Percentiles rank a stretch among this genome's conserved stretches.
Evolutionary conservation across 139 green algal species (phyloP).

Genomic region (Haematococcus lacustris): DNA sequence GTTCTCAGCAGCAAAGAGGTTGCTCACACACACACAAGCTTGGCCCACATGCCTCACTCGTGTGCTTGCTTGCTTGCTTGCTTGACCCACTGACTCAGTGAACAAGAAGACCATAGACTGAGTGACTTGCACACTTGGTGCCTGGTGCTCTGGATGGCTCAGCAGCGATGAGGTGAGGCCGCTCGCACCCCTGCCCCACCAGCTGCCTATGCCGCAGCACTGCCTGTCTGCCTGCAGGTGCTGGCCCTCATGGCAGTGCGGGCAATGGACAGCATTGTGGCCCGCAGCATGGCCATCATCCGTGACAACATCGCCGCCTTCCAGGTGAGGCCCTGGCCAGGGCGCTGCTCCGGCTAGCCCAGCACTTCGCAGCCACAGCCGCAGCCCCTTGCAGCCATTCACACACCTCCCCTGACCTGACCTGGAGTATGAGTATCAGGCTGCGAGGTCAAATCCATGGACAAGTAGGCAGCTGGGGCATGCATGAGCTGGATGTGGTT

Average conservation of each 20-base stretch:
- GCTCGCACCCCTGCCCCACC: neutral
- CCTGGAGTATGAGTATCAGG: too few species aligned
- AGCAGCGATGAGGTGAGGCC: neutral
- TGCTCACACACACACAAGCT: too few species aligned
- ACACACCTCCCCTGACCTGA: too few species aligned
- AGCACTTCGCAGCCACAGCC: too few species aligned
- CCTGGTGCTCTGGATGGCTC: neutral
- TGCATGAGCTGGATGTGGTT: too few species aligned
- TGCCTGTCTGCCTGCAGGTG: slow-evolving; percentile 31
- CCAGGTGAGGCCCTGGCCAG: too few species aligned
- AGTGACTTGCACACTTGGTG: neutral
- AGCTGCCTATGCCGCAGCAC: neutral
- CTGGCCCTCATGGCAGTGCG: slow-evolving; percentile 60
- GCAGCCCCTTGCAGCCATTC: too few species aligned
- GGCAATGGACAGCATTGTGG: slow-evolving; percentile 24
- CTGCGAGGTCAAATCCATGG: too few species aligned
- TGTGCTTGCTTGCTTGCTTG: neutral
- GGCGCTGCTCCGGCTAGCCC: too few species aligned
- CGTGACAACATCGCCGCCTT: slow-evolving; percentile 32
- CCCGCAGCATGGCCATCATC: slow-evolving; percentile 36
- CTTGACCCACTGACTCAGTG: neutral
- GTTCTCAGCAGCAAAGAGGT: too few species aligned
- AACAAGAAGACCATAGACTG: neutral
- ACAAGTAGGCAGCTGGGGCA: too few species aligned
- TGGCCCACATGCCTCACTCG: neutral